phyloP scores from a whole-genome alignment of 345 rosid genomes.

The Gossypium anomalum region DNA sequence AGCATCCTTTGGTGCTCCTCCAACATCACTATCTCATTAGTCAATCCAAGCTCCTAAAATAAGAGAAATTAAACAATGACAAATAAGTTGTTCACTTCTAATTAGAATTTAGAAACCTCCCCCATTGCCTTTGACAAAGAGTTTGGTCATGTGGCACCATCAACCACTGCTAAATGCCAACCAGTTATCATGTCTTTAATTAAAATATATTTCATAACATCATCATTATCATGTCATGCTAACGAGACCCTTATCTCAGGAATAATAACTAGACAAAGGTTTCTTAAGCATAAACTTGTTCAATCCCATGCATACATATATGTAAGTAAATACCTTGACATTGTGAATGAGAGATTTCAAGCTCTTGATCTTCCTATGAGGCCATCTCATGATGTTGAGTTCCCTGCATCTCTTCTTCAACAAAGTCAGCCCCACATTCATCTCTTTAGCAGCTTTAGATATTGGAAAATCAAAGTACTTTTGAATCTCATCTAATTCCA shows the following conservation, averaged over 20 bases:
- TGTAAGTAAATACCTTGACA: conserved; percentile 42
- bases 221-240: conserved; percentile 1
- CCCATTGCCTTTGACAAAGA: background rate
- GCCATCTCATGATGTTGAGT: conserved; percentile 70
- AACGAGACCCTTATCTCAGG: background rate
- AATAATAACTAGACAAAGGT: too few species aligned
- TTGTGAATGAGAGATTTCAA: conserved; percentile 58
- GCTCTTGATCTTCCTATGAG: conserved; percentile 73
- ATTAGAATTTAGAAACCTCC: background rate
- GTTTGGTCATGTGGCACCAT: background rate
- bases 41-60: conserved; percentile 42
- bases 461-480: conserved; percentile 60
- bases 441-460: conserved; percentile 57
- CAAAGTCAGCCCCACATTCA: conserved; percentile 59
- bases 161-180: background rate
- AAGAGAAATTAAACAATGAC: too few species aligned
- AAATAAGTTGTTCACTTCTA: too few species aligned
- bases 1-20: conserved; percentile 46
- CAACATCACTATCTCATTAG: conserved; percentile 34
- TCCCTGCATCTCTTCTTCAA: conserved; percentile 79
- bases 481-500: conserved; percentile 45
- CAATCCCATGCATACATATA: background rate
- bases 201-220: background rate
- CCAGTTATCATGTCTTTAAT: background rate
- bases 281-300: background rate